Evolutionary conservation across 2,329 filamentous ascomycete species (phyloP).

Genomic region (Pezicula rhizophila): DNA sequence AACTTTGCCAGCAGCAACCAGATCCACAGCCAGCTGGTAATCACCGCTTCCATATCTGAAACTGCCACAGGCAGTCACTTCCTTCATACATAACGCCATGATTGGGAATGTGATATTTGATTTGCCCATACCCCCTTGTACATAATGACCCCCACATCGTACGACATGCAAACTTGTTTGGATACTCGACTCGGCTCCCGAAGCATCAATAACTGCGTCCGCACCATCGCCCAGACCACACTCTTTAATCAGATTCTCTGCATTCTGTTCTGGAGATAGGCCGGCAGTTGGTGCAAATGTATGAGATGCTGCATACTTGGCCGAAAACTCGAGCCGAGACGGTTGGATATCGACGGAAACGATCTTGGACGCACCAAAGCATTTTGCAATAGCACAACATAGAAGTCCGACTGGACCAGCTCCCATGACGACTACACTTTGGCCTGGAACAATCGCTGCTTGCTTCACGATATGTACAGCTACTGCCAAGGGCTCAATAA

Average conservation of each 20-base stretch:
- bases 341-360: slow-evolving; percentile 40
- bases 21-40: slow-evolving; percentile 69
- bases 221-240: slow-evolving; percentile 61
- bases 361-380: slow-evolving; percentile 37
- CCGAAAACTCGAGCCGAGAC: slow-evolving; percentile 36
- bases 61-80: slow-evolving; percentile 78
- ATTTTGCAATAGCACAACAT: slow-evolving; percentile 39
- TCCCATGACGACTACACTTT: slow-evolving; percentile 41
- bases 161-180: slow-evolving; percentile 68
- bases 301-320: slow-evolving; percentile 37
- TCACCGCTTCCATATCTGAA: slow-evolving; percentile 89
- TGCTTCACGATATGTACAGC: slow-evolving; percentile 39
- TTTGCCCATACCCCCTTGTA: slow-evolving; percentile 88
- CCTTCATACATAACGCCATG: slow-evolving; percentile 82
- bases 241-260: slow-evolving; percentile 46
- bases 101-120: slow-evolving; percentile 86
- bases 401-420: slow-evolving; percentile 43
- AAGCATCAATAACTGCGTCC: slow-evolving; percentile 76
- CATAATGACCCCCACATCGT: slow-evolving; percentile 68
- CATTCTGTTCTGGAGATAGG: not conserved
- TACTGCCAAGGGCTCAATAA: slow-evolving; percentile 42
- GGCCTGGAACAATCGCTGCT: slow-evolving; percentile 31
- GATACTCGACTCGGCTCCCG: slow-evolving; percentile 71
- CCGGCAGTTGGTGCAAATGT: slow-evolving; percentile 31
- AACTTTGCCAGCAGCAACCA: slow-evolving; percentile 68